phyloP scores from a whole-genome alignment of 2,329 filamentous ascomycete species.

The Penicillium sp. region DNA sequence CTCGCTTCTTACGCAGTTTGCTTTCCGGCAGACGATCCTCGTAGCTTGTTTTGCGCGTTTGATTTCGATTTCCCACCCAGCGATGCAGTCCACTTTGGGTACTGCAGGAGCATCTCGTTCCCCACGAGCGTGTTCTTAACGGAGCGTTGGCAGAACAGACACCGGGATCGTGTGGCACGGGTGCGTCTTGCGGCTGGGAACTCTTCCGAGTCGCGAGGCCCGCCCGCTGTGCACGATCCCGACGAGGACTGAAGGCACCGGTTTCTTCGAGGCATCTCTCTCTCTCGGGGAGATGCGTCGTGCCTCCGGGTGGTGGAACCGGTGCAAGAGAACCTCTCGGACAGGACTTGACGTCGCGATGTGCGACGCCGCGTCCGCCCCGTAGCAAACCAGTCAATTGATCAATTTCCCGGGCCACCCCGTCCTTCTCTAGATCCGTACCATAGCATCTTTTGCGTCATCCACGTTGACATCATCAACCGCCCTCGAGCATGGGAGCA shows the following conservation, averaged over 20 bases:
- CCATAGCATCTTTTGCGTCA: not conserved
- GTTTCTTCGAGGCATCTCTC: conserved; percentile 27
- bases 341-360: no score
- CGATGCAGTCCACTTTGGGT: conserved; percentile 69
- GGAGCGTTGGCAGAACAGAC: conserved; percentile 72
- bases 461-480: no score
- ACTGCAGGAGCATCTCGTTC: conserved; percentile 66
- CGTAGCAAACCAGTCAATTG: conserved; percentile 11
- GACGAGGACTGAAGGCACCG: conserved; percentile 40
- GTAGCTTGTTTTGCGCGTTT: conserved; percentile 9
- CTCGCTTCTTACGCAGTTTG: conserved; percentile 9
- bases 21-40: conserved; percentile 2
- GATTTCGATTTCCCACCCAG: conserved; percentile 48
- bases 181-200: not conserved
- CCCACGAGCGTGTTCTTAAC: conserved; percentile 70
- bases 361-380: no score
- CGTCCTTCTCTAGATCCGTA: not conserved
- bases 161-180: conserved; percentile 21
- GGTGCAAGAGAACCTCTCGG: conserved; percentile 43
- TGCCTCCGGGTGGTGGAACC: conserved; percentile 30
- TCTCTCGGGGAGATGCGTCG: conserved; percentile 1
- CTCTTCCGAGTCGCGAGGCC: no score
- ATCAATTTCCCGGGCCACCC: conserved; percentile 1
- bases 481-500: no score
- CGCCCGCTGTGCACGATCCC: conserved; percentile 3